Conservation (phyloP, 73 alveolate genomes). For the Halteria grandinella region DNA sequence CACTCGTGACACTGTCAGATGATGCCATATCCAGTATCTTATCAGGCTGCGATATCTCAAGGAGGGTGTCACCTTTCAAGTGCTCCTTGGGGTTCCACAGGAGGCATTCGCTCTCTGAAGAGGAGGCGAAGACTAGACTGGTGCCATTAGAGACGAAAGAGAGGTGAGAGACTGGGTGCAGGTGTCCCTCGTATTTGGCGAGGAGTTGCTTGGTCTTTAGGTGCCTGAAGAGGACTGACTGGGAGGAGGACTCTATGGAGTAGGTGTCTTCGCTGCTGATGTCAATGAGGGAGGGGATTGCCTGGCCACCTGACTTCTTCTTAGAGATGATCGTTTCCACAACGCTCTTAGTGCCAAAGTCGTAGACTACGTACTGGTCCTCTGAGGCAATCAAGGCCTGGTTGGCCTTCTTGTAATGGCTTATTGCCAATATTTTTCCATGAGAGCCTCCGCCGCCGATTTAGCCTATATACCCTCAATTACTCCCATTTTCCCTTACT, state of each 20-base stretch:
- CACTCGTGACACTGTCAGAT: not conserved
- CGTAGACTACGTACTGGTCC: constrained; percentile 5
- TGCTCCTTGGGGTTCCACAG: constrained; percentile 27
- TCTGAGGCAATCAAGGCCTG: constrained; percentile 16
- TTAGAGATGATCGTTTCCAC: constrained; percentile 24
- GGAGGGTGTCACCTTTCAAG: not conserved
- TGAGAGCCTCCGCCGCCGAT: no score
- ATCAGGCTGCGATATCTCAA: constrained; percentile 17
- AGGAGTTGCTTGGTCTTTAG: not conserved
- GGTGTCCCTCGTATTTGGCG: constrained; percentile 39
- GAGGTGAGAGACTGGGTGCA: not conserved
- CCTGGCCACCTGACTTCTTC: not conserved
- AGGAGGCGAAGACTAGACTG: not conserved
- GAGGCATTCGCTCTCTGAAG: constrained; percentile 18
- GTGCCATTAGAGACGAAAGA: not conserved
- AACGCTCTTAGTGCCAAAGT: not conserved
- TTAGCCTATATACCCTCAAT: no score
- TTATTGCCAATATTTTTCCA: no score
- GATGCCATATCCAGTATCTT: constrained; percentile 17
- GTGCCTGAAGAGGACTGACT: not conserved
- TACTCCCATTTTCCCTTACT: no score
- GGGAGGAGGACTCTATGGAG: not conserved
- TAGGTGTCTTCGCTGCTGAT: constrained; percentile 5
- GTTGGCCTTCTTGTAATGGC: no score
- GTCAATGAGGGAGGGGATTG: constrained; percentile 9